These are phyloP conservation scores for Candolleomyces aberdarensis DNA, from an alignment of 768 basidiomycete genomes.

Conservation along the genomic window DNA sequence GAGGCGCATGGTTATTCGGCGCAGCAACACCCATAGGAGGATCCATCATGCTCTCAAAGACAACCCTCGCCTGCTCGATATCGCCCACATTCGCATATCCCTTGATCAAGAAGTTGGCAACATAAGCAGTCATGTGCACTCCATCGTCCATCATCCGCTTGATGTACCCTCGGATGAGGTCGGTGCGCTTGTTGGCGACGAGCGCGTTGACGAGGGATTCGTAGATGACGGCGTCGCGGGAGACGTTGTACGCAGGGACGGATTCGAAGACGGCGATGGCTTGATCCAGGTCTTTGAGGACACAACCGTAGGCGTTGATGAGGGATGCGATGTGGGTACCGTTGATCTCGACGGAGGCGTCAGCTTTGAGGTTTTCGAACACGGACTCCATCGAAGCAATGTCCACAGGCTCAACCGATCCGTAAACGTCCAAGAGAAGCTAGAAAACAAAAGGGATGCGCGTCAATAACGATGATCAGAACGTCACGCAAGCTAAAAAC, in stretches of 20 bases:
- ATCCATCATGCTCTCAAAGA: conserved; percentile 82
- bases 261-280: conserved; percentile 78
- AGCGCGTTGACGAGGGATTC: conserved; percentile 89
- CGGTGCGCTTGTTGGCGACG: conserved; percentile 72
- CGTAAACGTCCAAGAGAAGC: conserved; percentile 89
- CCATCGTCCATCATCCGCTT: conserved; percentile 55
- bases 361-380: conserved; percentile 55
- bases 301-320: conserved; percentile 87
- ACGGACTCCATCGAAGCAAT: conserved; percentile 65
- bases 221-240: conserved; percentile 77
- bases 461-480: no score
- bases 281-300: conserved; percentile 69
- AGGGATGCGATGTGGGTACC: conserved; percentile 69
- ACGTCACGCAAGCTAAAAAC: conserved; percentile 9
- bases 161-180: conserved; percentile 70
- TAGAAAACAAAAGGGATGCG: conserved; percentile 21
- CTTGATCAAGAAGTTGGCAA: conserved; percentile 83
- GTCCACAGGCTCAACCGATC: conserved; percentile 81
- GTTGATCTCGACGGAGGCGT: conserved; percentile 40
- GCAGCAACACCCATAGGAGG: conserved; percentile 84
- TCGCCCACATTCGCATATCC: conserved; percentile 66
- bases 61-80: conserved; percentile 63
- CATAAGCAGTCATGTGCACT: conserved; percentile 92
- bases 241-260: conserved; percentile 44
- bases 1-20: conserved; percentile 80